Base-by-base conservation (phyloP, 1,139 yeast genomes). In the Saccharomycopsis phalli region DNA sequence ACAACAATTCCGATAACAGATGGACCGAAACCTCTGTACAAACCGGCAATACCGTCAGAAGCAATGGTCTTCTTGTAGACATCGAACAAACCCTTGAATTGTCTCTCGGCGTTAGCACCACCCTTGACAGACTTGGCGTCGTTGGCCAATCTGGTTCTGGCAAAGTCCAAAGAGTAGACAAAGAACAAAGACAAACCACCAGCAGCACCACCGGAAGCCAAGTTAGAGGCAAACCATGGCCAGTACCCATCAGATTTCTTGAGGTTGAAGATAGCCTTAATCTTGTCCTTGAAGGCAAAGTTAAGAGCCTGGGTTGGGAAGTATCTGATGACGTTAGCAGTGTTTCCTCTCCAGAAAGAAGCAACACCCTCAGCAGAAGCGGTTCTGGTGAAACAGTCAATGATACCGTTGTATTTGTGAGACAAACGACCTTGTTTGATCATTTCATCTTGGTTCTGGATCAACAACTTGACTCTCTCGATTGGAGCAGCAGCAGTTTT, bases 401-500 rank as follows among this genome's bases (percentile, higher is more conserved):
- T 63, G 53, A 79, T 79, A 69, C 87, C 87, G 51, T 61, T 66
- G 73, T 79, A 79, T 56, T 68, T 74, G 57, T 61, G 68, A 53
- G 76, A 69, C 56, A 79, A 72, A 66, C 84, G 79, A 54, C 86
- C 86, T 65, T 76, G 83, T 71, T 79, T 79, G 62, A 79, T 59
- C 87, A 79, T 79, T 68, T 79, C 87, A 60, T 79, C 87, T 67
- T 79, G 87, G 66, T 79, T 79, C 69, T 79, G 87, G 64, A 79
- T 77, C 65, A 79, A 71, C 53, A 79, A 72, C 73, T 79, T 79
- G 62, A 79, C 82, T 66, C 87, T 76, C 69, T 79, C 87, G 59
- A 79, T 79, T 63, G 87, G 87, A 55, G 87, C 86, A 54, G 87
- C 86, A 49, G 82, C 84, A 47, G 87, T 79, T 76, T 79, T 79